phyloP scores from a whole-genome alignment of 345 rosid genomes.

The Trapa incisa region DNA sequence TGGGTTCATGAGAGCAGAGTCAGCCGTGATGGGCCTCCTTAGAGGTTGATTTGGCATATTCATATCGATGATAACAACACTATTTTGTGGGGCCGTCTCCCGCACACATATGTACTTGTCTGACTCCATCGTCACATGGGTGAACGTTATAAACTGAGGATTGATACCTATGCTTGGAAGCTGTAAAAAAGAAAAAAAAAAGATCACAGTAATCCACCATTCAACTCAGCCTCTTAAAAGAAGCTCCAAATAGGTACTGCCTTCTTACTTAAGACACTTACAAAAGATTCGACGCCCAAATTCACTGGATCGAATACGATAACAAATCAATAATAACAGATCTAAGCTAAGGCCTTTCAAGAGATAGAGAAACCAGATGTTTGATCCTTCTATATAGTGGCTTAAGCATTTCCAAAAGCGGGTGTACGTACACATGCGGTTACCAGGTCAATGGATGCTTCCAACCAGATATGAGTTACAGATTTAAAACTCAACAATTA shows the following conservation, averaged over 20 bases:
- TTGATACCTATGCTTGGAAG: constrained; percentile 67
- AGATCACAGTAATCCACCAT: constrained; percentile 2
- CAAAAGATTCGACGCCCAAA: neutral
- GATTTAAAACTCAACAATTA: neutral
- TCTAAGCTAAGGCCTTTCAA: neutral
- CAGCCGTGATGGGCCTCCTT: constrained; percentile 76
- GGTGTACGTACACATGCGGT: neutral
- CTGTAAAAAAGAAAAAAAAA: constrained; percentile 23
- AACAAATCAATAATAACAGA: neutral
- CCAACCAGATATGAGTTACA: neutral
- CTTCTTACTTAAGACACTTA: no score
- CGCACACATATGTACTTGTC: constrained; percentile 82
- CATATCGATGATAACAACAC: constrained; percentile 80
- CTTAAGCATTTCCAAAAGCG: neutral
- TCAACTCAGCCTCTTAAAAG: neutral
- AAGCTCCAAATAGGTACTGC: neutral
- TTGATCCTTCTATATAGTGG: neutral
- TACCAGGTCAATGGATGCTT: neutral
- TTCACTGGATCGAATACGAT: neutral
- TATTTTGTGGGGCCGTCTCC: constrained; percentile 78
- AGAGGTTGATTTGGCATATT: constrained; percentile 75
- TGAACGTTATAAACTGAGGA: constrained; percentile 65
- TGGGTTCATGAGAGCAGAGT: constrained; percentile 70
- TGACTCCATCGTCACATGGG: constrained; percentile 79
- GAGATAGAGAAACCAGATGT: neutral